Conservation (phyloP, 2,329 filamentous ascomycete genomes). For the Exophiala spinifera region DNA sequence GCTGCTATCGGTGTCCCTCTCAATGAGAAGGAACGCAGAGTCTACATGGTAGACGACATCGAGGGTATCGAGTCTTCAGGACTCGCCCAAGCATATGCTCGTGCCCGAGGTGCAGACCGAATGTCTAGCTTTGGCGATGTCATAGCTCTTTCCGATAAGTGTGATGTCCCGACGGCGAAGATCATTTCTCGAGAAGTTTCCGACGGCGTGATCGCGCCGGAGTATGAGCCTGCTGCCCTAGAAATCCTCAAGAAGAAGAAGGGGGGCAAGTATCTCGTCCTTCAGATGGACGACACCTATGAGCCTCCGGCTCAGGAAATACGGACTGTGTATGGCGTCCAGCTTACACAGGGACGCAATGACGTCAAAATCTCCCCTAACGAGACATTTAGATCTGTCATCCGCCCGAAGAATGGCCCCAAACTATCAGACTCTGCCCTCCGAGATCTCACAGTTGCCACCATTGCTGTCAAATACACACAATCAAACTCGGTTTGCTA, state of each 20-base stretch:
- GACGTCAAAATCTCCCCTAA: conserved; percentile 80
- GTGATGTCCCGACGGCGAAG: conserved; percentile 89
- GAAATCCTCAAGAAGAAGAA: conserved; percentile 97
- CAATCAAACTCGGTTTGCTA: conserved; percentile 99
- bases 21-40: conserved; percentile 83
- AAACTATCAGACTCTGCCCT: conserved; percentile 75
- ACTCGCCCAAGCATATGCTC: conserved; percentile 91
- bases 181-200: conserved; percentile 98
- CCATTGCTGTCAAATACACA: conserved; percentile 96
- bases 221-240: conserved; percentile 78
- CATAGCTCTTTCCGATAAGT: conserved; percentile 85
- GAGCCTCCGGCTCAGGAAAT: conserved; percentile 71
- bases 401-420: conserved; percentile 76
- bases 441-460: conserved; percentile 88
- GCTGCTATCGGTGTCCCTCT: conserved; percentile 90
- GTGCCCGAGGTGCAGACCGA: conserved; percentile 90
- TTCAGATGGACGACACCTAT: conserved; percentile 90
- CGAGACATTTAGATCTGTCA: conserved; percentile 75
- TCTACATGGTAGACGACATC: conserved; percentile 98
- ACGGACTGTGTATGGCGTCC: conserved; percentile 86
- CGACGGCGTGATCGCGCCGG: conserved; percentile 90
- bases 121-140: conserved; percentile 99
- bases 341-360: conserved; percentile 86
- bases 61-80: conserved; percentile 78
- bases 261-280: conserved; percentile 91